Conservation (phyloP, 305 asterid genomes). For the Solanum hybrid region DNA sequence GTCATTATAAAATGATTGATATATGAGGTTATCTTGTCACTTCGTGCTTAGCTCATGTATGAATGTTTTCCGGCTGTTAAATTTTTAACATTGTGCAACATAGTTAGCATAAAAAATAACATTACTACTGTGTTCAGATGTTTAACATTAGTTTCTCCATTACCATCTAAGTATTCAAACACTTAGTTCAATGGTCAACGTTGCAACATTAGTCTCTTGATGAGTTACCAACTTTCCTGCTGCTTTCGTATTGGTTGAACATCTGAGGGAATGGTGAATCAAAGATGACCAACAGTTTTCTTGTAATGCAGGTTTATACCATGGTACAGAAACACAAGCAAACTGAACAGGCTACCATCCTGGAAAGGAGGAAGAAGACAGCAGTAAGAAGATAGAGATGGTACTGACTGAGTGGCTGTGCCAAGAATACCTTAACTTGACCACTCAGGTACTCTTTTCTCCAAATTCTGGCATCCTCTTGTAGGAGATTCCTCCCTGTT, state of each 20-base stretch:
- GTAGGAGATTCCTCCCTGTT: background rate
- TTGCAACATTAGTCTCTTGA: background rate
- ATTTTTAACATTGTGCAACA: background rate
- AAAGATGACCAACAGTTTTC: background rate
- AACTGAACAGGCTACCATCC: constrained; percentile 26
- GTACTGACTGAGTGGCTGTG: background rate
- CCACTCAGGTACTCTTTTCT: background rate
- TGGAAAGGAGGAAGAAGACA: constrained; percentile 21
- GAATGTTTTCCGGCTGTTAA: background rate
- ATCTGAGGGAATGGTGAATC: constrained; percentile 2
- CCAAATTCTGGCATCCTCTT: background rate
- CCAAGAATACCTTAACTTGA: background rate
- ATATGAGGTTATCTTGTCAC: background rate
- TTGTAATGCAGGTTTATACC: constrained; percentile 53
- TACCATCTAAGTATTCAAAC: background rate
- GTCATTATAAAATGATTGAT: background rate
- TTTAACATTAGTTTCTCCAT: background rate
- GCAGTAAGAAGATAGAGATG: constrained; percentile 9
- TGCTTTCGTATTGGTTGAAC: background rate
- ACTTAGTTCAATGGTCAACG: background rate
- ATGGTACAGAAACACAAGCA: constrained; percentile 74
- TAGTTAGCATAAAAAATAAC: background rate
- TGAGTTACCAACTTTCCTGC: background rate
- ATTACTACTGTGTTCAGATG: background rate
- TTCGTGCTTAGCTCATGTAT: background rate